Base-by-base conservation (phyloP, 208 protist genomes). In the Trypanosoma cruzi region DNA sequence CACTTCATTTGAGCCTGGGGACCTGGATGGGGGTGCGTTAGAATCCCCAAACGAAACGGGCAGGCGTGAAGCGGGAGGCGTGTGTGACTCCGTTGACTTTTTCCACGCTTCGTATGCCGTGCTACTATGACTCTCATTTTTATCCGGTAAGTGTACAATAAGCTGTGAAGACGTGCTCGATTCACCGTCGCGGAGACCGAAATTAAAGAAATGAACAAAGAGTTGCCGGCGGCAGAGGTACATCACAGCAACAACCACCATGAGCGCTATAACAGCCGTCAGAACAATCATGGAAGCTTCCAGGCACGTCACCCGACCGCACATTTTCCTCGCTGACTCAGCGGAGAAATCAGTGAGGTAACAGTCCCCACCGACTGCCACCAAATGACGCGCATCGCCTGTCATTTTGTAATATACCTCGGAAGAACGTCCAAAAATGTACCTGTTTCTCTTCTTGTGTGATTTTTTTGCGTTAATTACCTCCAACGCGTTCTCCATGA, bases 331-430 rank as follows among this genome's bases (percentile, higher is more conserved):
- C 7, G 29, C 48, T 26, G 49, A 37, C 6, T 5, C 20, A 34
- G 16, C 36, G 1, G 18, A n/a, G 4, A 53, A 0, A 28, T 20
- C 55, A 22, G 29, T 18, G 26, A 40, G 29, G 29, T 57, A 14
- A 32, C 61, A 66, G 26, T 57, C 61, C 26, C 61, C 61, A 56
- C 49, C 61, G 28, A 66, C 4, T 10, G 62, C 62, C 20, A 67
- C 49, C 37, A 67, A 5, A 46, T 57, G 24, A 57, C 32, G 46
- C n/a, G 20, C 11, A 40, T 67, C 62, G n/a, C 49, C 49, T 10
- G 62, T 67, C 29, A 67, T 5, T 55, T 67, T 24, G 34, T 48
- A 31, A 58, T 67, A 67, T n/a, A 14, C 62, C 18, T 34, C 6
- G 29, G 62, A 67, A 6, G 50, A 48, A 44, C 62, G 62, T n/a